Evolutionary conservation across 345 rosid genomes (phyloP).

Genomic region (Salix arbutifolia): DNA sequence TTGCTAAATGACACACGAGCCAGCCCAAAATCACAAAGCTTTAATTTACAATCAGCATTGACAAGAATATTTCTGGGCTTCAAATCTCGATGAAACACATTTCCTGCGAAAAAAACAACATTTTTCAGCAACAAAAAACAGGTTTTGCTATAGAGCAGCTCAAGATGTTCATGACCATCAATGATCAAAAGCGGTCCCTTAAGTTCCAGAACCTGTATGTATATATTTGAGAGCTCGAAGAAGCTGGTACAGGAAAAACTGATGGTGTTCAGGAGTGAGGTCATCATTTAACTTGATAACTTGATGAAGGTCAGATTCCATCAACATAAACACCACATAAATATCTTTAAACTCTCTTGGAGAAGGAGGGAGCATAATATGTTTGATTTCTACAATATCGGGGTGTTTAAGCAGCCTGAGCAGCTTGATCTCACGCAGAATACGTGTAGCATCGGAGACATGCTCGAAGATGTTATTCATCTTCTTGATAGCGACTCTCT

Average conservation of each 20-base stretch:
- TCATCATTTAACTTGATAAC: conserved; percentile 85
- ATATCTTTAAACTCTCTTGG: conserved; percentile 89
- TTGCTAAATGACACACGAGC: conserved; percentile 93
- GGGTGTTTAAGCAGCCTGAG: conserved; percentile 79
- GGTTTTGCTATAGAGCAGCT: not conserved
- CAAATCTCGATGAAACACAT: conserved; percentile 92
- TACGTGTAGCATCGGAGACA: conserved; percentile 87
- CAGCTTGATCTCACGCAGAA: conserved; percentile 92
- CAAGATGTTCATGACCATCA: not conserved
- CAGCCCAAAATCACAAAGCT: conserved; percentile 96
- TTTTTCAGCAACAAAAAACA: not conserved
- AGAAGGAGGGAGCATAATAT: conserved; percentile 96
- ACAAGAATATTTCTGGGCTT: conserved; percentile 97
- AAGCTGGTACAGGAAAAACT: conserved; percentile 97
- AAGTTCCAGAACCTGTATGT: conserved; percentile 60
- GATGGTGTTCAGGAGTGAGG: conserved; percentile 88
- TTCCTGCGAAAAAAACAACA: conserved; percentile 43
- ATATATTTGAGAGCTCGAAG: conserved; percentile 90
- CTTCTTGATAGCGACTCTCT: conserved; percentile 93
- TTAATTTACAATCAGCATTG: conserved; percentile 93
- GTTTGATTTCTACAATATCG: conserved; percentile 86
- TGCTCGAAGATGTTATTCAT: conserved; percentile 89
- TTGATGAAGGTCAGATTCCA: conserved; percentile 97
- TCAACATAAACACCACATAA: conserved; percentile 91
- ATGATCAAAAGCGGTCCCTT: not conserved